Conservation (phyloP, 2,329 filamentous ascomycete genomes). For the Colletotrichum lini region DNA sequence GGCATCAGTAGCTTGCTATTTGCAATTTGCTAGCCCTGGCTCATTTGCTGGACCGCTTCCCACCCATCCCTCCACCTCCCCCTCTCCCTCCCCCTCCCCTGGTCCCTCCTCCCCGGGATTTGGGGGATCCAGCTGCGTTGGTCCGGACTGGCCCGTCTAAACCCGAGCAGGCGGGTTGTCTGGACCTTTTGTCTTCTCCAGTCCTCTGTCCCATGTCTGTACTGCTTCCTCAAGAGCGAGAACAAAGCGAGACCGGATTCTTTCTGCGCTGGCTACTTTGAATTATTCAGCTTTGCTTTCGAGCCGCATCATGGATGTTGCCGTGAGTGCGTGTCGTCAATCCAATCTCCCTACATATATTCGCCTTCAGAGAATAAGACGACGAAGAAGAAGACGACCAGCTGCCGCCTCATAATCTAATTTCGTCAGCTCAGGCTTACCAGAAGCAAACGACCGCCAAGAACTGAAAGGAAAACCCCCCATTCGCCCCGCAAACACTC, state of each 20-base stretch:
- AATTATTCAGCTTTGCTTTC: constrained; percentile 2
- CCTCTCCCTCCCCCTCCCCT: neutral
- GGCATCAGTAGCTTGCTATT: neutral
- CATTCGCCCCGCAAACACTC: neutral
- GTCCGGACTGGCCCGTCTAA: constrained; percentile 14
- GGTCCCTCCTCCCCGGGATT: constrained; percentile 11
- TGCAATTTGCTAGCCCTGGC: constrained; percentile 1
- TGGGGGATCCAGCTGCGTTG: constrained; percentile 8
- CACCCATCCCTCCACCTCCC: neutral
- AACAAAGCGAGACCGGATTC: constrained; percentile 7
- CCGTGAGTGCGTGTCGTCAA: neutral
- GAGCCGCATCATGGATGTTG: neutral
- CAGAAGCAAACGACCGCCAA: neutral
- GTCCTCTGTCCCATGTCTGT: neutral
- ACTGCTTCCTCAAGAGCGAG: neutral
- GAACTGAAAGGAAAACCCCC: neutral
- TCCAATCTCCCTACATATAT: neutral
- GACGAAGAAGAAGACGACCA: neutral
- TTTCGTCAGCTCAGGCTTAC: neutral
- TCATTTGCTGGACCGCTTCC: neutral
- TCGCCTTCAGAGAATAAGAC: neutral
- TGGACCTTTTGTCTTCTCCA: constrained; percentile 13
- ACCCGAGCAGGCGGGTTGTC: constrained; percentile 29
- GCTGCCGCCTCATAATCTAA: neutral
- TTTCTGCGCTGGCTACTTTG: neutral